Evolutionary conservation across 192 early-diverging fungal genomes (phyloP).

Genomic region (Coemansia sp.): DNA sequence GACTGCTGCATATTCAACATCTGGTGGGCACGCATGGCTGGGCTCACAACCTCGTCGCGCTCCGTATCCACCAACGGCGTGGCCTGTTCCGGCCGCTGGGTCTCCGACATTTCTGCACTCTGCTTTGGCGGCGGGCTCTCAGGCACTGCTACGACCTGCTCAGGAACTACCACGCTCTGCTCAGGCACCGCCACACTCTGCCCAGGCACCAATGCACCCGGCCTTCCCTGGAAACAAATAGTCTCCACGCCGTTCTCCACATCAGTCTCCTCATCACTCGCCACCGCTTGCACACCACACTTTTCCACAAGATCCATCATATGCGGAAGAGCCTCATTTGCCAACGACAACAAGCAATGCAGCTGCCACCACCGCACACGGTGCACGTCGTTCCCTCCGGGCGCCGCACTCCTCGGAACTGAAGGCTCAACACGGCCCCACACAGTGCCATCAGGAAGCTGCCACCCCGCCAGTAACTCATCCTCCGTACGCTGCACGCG

Average conservation of each 20-base stretch:
- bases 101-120: not conserved
- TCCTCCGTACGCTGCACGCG: conserved; percentile 13
- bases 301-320: conserved; percentile 15
- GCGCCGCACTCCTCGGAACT: not conserved
- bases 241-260: conserved; percentile 13
- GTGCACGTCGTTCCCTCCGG: not conserved
- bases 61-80: conserved; percentile 24
- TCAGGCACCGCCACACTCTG: no score
- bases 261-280: not conserved
- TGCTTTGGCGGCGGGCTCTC: not conserved
- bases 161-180: no score
- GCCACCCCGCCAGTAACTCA: conserved; percentile 39
- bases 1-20: conserved; percentile 1
- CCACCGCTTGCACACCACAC: not conserved
- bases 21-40: conserved; percentile 10
- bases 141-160: no score
- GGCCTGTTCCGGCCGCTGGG: not conserved
- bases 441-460: conserved; percentile 43
- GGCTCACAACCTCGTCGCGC: conserved; percentile 28
- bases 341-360: conserved; percentile 18
- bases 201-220: not conserved
- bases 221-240: conserved; percentile 41
- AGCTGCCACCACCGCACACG: conserved; percentile 33
- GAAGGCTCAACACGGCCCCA: conserved; percentile 17
- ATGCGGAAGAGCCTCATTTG: conserved; percentile 22